Conservation (phyloP, 1,139 yeast species). For the Sugiyamaella xylanicola region DNA sequence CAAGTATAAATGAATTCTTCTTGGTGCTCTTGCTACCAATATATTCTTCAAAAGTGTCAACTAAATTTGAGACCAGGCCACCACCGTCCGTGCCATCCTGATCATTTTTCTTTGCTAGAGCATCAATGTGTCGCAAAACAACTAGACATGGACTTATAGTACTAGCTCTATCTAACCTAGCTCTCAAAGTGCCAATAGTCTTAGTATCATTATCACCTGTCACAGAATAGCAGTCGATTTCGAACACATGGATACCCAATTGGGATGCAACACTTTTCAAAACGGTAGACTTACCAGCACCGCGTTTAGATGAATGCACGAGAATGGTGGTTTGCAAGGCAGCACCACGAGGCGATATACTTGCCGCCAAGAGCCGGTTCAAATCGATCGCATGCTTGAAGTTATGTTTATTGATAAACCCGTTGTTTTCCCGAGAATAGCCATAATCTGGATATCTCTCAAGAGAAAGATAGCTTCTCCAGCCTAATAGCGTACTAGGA, state of each 20-base stretch:
- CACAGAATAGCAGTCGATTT: slow-evolving; percentile 63
- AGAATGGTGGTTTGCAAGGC: slow-evolving; percentile 63
- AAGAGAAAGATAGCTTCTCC: slow-evolving; percentile 55
- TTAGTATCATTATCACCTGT: slow-evolving; percentile 69
- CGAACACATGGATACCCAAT: slow-evolving; percentile 69
- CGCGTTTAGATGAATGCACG: slow-evolving; percentile 68
- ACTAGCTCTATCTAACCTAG: slow-evolving; percentile 67
- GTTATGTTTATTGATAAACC: slow-evolving; percentile 30
- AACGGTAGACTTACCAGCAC: slow-evolving; percentile 75
- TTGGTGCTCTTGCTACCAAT: slow-evolving; percentile 27
- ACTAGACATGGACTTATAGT: slow-evolving; percentile 53
- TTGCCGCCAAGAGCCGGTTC: slow-evolving; percentile 42
- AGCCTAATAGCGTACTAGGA: slow-evolving; percentile 51
- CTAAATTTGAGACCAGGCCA: slow-evolving; percentile 60
- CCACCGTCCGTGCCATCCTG: slow-evolving; percentile 59
- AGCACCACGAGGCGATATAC: slow-evolving; percentile 41
- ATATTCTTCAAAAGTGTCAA: slow-evolving; percentile 61
- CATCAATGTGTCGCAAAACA: slow-evolving; percentile 72
- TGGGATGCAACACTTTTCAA: slow-evolving; percentile 58
- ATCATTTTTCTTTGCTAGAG: slow-evolving; percentile 67
- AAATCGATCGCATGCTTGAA: slow-evolving; percentile 55
- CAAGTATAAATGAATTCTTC: slow-evolving; percentile 51
- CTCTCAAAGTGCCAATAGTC: slow-evolving; percentile 74
- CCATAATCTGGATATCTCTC: slow-evolving; percentile 43
- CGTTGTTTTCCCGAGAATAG: slow-evolving; percentile 4